These are phyloP conservation scores for Taphrina flavorubra DNA, from an alignment of 1,139 yeast genomes.

Conservation along the genomic window DNA sequence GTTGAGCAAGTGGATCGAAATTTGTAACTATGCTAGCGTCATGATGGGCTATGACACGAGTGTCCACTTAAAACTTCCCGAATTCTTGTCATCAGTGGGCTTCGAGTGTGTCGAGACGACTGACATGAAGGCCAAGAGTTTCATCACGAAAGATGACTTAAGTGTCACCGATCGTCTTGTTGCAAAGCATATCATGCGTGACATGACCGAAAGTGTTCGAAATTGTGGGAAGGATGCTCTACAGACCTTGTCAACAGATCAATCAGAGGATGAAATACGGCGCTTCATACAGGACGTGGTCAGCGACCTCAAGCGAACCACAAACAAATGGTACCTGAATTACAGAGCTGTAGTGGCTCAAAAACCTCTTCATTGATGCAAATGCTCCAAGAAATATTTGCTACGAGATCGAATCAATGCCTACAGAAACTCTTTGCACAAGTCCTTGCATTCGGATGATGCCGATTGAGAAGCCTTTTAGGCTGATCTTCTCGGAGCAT, in stretches of 20 bases:
- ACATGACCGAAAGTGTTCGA: conserved; percentile 10
- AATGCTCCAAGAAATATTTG: neutral
- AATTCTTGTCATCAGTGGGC: neutral
- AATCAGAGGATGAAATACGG: conserved; percentile 11
- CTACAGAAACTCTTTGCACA: neutral
- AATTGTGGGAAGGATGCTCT: conserved; percentile 15
- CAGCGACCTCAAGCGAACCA: conserved; percentile 1
- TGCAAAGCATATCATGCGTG: conserved; percentile 3
- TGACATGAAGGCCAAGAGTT: conserved; percentile 1
- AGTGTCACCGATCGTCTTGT: neutral
- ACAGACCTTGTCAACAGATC: conserved; percentile 3
- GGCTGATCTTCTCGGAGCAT: neutral
- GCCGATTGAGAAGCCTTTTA: neutral
- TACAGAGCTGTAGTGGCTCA: conserved; percentile 4
- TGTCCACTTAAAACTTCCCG: neutral
- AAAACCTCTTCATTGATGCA: neutral
- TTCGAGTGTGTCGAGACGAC: neutral
- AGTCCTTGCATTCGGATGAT: neutral
- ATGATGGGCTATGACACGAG: conserved; percentile 6
- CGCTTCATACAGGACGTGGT: conserved; percentile 6
- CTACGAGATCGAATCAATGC: neutral
- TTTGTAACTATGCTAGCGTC: conserved; percentile 3
- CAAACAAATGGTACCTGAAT: conserved; percentile 3
- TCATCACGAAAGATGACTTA: neutral
- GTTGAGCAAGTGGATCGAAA: neutral